Evolutionary conservation across 352 stramenopile species (phyloP).

Genomic region (Pythium oligandrum): DNA sequence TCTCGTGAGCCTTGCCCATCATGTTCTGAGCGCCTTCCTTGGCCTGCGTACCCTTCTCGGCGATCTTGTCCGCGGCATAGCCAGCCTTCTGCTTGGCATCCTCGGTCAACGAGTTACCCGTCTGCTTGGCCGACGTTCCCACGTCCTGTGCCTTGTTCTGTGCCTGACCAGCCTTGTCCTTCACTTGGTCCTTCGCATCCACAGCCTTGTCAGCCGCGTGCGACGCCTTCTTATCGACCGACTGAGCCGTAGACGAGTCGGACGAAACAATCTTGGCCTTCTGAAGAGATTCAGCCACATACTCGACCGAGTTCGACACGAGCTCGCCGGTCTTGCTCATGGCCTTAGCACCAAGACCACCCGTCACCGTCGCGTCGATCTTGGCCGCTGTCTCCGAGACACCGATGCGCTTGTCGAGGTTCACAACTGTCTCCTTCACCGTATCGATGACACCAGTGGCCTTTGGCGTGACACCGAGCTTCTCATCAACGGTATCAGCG

Average conservation of each 20-base stretch:
- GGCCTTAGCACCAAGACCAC: constrained; percentile 46
- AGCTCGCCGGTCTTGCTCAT: constrained; percentile 51
- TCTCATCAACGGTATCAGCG: constrained; percentile 49
- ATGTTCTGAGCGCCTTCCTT: constrained; percentile 4
- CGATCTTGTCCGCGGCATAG: constrained; percentile 17
- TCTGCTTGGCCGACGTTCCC: constrained; percentile 23
- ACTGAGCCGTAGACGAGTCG: constrained; percentile 36
- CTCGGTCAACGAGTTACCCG: constrained; percentile 11
- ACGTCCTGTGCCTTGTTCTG: constrained; percentile 22
- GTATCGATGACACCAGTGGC: constrained; percentile 19
- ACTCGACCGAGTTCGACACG: constrained; percentile 54
- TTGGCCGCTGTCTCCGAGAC: constrained; percentile 48
- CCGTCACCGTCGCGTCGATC: constrained; percentile 61
- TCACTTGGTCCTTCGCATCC: constrained; percentile 14
- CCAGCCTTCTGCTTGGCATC: constrained; percentile 20
- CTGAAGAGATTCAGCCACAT: constrained; percentile 56
- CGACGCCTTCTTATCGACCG: constrained; percentile 21
- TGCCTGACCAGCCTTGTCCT: constrained; percentile 15
- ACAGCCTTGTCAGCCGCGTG: constrained; percentile 21
- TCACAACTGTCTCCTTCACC: constrained; percentile 45
- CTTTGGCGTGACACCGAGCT: constrained; percentile 37
- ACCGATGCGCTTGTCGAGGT: constrained; percentile 47
- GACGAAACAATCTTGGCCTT: constrained; percentile 49
- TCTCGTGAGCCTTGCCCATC: too few species aligned
- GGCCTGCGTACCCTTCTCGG: constrained; percentile 15